Evolutionary conservation across 331 rosid genomes (phyloP).

Genomic region (Prunus yedoensis): DNA sequence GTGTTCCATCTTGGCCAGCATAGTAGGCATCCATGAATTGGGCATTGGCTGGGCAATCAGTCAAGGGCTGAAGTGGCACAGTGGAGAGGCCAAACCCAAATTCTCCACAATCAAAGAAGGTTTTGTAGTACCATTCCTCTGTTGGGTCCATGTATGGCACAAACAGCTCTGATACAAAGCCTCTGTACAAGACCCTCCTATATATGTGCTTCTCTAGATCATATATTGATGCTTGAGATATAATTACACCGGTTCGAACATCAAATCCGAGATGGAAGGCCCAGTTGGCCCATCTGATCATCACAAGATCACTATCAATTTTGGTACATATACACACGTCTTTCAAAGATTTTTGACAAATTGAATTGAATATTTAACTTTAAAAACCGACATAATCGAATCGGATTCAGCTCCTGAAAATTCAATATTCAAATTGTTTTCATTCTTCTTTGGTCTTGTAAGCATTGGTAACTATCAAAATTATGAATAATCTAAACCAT

Average conservation of each 20-base stretch:
- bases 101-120: constrained; percentile 55
- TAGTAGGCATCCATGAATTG: constrained; percentile 54
- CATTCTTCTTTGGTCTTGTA: no score
- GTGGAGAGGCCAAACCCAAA: constrained; percentile 54
- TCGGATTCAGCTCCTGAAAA: no score
- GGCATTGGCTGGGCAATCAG: constrained; percentile 63
- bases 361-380: no score
- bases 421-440: no score
- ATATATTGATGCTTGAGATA: constrained; percentile 57
- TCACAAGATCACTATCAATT: not conserved
- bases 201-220: constrained; percentile 39
- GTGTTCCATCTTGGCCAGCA: constrained; percentile 39
- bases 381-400: no score
- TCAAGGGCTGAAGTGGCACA: constrained; percentile 44
- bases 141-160: constrained; percentile 63
- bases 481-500: no score
- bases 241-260: constrained; percentile 44
- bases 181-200: constrained; percentile 50
- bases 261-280: constrained; percentile 55
- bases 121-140: constrained; percentile 55
- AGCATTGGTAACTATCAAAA: no score
- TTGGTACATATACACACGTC: not conserved
- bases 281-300: constrained; percentile 68
- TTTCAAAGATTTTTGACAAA: no score
- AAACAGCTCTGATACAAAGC: constrained; percentile 43